Conservation (phyloP, 1,284 basidiomycete species). For the Malassezia restricta region DNA sequence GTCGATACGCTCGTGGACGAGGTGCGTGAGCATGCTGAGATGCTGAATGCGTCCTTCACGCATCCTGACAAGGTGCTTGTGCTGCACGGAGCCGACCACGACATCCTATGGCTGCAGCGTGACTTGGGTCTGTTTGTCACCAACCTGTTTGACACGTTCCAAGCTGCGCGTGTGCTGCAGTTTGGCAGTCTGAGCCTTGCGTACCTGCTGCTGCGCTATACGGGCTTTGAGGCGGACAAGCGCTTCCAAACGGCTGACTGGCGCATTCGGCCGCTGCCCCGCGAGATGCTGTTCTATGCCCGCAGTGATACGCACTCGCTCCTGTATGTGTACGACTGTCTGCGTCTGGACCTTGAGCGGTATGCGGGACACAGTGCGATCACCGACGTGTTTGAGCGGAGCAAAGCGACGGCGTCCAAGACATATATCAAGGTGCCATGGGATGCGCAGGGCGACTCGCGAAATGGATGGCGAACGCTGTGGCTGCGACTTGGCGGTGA, state of each 20-base stretch:
- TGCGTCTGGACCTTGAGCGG: slow-evolving; percentile 67
- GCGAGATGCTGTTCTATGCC: slow-evolving; percentile 82
- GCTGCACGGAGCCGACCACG: slow-evolving; percentile 77
- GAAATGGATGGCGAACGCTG: slow-evolving; percentile 36
- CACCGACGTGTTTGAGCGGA: slow-evolving; percentile 28
- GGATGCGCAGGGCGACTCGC: slow-evolving; percentile 31
- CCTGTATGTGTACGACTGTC: slow-evolving; percentile 77
- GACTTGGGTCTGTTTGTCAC: slow-evolving; percentile 89
- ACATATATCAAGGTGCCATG: slow-evolving; percentile 43
- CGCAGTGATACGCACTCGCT: slow-evolving; percentile 92
- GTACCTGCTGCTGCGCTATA: slow-evolving; percentile 74
- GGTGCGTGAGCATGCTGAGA: slow-evolving; percentile 64
- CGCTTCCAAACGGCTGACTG: slow-evolving; percentile 92
- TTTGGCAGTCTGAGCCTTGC: slow-evolving; percentile 73
- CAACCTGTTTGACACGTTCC: slow-evolving; percentile 89
- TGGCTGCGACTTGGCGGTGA: slow-evolving; percentile 47
- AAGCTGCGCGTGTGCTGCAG: slow-evolving; percentile 63
- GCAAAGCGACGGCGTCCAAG: slow-evolving; percentile 31
- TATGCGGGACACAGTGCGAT: slow-evolving; percentile 47
- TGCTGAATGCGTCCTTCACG: slow-evolving; percentile 59
- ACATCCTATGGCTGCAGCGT: slow-evolving; percentile 90
- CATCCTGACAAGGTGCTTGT: slow-evolving; percentile 74
- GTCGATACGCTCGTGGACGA: slow-evolving; percentile 60
- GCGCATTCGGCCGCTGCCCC: slow-evolving; percentile 76
- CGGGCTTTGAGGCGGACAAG: slow-evolving; percentile 84